phyloP scores from a whole-genome alignment of 371 early-diverging fungal genomes.

The Polyrhizophydium stewartii region DNA sequence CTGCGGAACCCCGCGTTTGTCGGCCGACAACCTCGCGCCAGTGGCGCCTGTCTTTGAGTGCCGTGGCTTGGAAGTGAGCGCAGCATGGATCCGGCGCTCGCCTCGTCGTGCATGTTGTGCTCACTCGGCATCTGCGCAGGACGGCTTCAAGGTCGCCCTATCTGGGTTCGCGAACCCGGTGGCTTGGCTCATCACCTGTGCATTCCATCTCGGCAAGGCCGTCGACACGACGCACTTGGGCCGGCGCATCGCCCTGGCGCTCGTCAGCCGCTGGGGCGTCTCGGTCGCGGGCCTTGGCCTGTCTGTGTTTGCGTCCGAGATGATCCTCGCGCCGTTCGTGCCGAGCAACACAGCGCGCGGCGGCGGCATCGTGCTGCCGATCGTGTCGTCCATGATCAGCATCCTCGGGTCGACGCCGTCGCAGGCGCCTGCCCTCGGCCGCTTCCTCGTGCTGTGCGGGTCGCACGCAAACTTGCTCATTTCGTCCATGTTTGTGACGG shows the following conservation, averaged over 20 bases:
- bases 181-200: constrained; percentile 26
- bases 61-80: too few relatives aligned
- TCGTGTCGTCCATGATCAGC: constrained; percentile 20
- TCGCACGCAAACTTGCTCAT: constrained; percentile 28
- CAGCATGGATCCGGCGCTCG: too few relatives aligned
- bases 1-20: too few relatives aligned
- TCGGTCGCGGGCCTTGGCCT: constrained; percentile 14
- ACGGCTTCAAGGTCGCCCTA: neutral
- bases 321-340: constrained; percentile 16
- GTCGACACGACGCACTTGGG: constrained; percentile 22
- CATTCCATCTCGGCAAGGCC: constrained; percentile 29
- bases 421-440: constrained; percentile 10
- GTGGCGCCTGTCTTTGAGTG: too few relatives aligned
- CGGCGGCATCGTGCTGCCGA: constrained; percentile 28
- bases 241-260: constrained; percentile 13
- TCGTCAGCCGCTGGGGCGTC: constrained; percentile 9
- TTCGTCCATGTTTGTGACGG: constrained; percentile 25
- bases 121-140: too few relatives aligned
- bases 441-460: constrained; percentile 27
- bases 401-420: constrained; percentile 14
- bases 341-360: constrained; percentile 30
- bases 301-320: constrained; percentile 9
- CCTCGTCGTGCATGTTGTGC: too few relatives aligned
- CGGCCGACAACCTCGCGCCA: too few relatives aligned
- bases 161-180: constrained; percentile 16